Conservation (phyloP, 1,284 basidiomycete species). For the Papiliotrema fonsecae region DNA sequence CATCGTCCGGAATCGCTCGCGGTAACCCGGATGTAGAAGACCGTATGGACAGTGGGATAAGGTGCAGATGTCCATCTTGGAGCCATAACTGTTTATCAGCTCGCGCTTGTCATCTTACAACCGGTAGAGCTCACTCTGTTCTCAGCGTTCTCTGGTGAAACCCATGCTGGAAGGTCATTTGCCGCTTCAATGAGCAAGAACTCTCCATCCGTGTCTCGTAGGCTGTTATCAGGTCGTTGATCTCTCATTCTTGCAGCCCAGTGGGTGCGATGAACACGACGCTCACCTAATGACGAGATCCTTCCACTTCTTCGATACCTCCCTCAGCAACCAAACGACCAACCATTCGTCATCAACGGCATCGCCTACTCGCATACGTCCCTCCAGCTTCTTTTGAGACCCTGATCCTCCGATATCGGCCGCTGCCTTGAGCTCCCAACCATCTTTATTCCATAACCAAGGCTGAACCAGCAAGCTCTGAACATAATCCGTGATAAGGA, state of each 20-base stretch:
- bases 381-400: constrained; percentile 63
- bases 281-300: constrained; percentile 57
- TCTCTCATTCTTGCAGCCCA: neutral
- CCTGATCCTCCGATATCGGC: neutral
- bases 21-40: constrained; percentile 59
- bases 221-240: constrained; percentile 44
- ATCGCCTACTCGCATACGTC: constrained; percentile 81
- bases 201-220: constrained; percentile 88
- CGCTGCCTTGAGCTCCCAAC: constrained; percentile 66
- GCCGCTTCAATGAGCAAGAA: constrained; percentile 96
- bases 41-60: constrained; percentile 70
- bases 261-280: neutral
- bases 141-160: constrained; percentile 80
- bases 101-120: neutral
- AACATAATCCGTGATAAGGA: constrained; percentile 61
- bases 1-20: constrained; percentile 56
- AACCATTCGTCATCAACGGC: constrained; percentile 96
- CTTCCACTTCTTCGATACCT: constrained; percentile 71
- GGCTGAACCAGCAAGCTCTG: constrained; percentile 56
- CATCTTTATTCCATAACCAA: constrained; percentile 83
- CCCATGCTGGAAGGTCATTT: constrained; percentile 81
- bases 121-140: constrained; percentile 70
- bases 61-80: constrained; percentile 70
- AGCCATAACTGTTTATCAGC: constrained; percentile 73
- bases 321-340: constrained; percentile 75